A percentile compares a stretch with the other conserved stretches of the same genome.
Conservation (phyloP, 2,329 filamentous ascomycete species). For the Alternaria novae-zelandiae region DNA sequence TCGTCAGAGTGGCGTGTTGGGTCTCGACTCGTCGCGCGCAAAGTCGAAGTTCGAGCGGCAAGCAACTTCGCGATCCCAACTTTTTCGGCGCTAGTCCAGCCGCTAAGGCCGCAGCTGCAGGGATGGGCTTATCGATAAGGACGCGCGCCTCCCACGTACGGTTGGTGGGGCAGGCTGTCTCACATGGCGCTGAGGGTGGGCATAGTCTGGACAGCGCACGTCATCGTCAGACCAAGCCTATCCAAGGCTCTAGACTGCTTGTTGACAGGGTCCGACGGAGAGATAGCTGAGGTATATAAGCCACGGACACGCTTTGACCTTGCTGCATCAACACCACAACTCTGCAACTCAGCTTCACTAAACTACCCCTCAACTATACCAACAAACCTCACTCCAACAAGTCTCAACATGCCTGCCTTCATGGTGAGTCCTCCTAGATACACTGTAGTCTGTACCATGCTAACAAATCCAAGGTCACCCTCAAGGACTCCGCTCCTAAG, state of each 20-base stretch:
- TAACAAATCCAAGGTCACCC: slow-evolving; percentile 70
- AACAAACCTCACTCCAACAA: background rate
- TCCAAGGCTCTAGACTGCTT: slow-evolving; percentile 31
- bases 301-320: slow-evolving; percentile 16
- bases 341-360: background rate
- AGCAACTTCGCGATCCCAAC: slow-evolving; percentile 17
- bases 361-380: background rate
- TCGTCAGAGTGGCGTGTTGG: background rate
- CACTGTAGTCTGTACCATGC: background rate
- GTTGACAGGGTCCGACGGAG: slow-evolving; percentile 7
- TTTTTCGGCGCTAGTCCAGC: slow-evolving; percentile 40
- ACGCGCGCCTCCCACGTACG: slow-evolving; percentile 6
- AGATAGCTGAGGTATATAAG: slow-evolving; percentile 31
- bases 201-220: slow-evolving; percentile 21
- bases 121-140: slow-evolving; percentile 46
- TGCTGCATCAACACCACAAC: slow-evolving; percentile 14
- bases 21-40: slow-evolving; percentile 9
- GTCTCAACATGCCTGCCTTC: slow-evolving; percentile 22
- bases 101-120: slow-evolving; percentile 31
- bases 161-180: slow-evolving; percentile 18
- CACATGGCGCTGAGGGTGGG: slow-evolving; percentile 10
- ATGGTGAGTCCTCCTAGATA: slow-evolving; percentile 14
- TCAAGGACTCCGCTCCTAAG: slow-evolving; percentile 71
- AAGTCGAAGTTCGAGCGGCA: slow-evolving; percentile 9
- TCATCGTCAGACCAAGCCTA: slow-evolving; percentile 29